Percentiles rank a stretch among this genome's conserved stretches.
Conservation (phyloP, 2,329 filamentous ascomycete genomes). For the Malbranchea cinnamomea region DNA sequence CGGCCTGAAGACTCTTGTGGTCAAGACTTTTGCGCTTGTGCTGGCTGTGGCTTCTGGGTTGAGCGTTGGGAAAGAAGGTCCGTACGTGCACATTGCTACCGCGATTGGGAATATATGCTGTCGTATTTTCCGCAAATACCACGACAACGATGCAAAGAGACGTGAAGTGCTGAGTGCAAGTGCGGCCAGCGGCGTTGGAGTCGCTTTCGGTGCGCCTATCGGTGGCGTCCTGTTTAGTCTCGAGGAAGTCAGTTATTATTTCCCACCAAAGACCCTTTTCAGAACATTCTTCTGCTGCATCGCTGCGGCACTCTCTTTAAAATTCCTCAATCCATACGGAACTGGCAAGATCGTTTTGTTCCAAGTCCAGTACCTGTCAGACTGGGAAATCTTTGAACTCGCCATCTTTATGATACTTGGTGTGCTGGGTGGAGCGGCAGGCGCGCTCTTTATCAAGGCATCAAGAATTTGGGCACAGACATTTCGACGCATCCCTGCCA, state of each 20-base stretch:
- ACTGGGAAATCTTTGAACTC: conserved; percentile 92
- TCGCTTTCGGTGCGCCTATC: conserved; percentile 86
- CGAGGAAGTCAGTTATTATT: conserved; percentile 79
- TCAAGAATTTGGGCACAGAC: conserved; percentile 77
- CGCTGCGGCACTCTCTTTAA: conserved; percentile 70
- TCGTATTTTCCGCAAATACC: conserved; percentile 87
- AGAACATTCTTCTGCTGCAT: conserved; percentile 98
- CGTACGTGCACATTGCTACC: conserved; percentile 93
- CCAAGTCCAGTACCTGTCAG: conserved; percentile 73
- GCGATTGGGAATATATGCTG: conserved; percentile 93
- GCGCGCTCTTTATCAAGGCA: conserved; percentile 93
- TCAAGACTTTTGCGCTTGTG: conserved; percentile 72
- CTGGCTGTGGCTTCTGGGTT: conserved; percentile 85
- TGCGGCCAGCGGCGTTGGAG: conserved; percentile 79
- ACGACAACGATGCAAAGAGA: conserved; percentile 82
- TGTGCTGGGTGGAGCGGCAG: conserved; percentile 65
- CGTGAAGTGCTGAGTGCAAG: conserved; percentile 86
- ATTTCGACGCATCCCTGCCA: conserved; percentile 64
- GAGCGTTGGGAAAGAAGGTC: conserved; percentile 86
- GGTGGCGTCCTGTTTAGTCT: conserved; percentile 89
- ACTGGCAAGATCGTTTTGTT: conserved; percentile 96
- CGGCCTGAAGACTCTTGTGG: conserved; percentile 67
- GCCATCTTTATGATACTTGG: conserved; percentile 74
- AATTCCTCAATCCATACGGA: conserved; percentile 91
- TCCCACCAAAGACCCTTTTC: conserved; percentile 93